phyloP scores from a whole-genome alignment of 2,329 filamentous ascomycete genomes.

The Aspergillus chevalieri region DNA sequence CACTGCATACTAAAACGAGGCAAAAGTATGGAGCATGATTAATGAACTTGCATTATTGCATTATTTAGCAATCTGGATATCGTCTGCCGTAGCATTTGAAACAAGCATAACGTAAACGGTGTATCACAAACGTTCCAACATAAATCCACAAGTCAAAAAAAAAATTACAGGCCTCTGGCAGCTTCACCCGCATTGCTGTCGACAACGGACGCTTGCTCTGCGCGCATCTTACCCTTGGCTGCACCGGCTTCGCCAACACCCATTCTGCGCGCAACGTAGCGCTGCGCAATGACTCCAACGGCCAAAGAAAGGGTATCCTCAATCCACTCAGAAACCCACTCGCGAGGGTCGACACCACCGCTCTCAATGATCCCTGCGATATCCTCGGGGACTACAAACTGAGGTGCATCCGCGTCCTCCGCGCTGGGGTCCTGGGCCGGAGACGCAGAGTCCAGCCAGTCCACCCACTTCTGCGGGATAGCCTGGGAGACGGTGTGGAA shows the following conservation, averaged over 20 bases:
- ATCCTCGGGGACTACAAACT: constrained; percentile 60
- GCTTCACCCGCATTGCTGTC: constrained; percentile 56
- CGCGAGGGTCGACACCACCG: constrained; percentile 78
- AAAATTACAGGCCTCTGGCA: constrained; percentile 46
- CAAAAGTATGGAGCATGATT: neutral
- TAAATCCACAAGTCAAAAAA: constrained; percentile 1
- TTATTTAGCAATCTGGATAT: neutral
- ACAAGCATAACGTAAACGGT: constrained; percentile 1
- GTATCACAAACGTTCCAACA: neutral
- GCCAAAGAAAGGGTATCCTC: constrained; percentile 76
- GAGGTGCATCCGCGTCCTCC: constrained; percentile 29
- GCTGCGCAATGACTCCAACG: constrained; percentile 81
- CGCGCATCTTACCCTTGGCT: constrained; percentile 49
- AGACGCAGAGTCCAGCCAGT: constrained; percentile 75
- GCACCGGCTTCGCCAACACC: constrained; percentile 79
- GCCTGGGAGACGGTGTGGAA: constrained; percentile 78
- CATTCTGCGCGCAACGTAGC: constrained; percentile 93
- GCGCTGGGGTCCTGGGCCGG: constrained; percentile 35
- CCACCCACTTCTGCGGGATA: constrained; percentile 77
- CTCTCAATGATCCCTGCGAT: constrained; percentile 75
- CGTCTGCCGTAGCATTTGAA: neutral
- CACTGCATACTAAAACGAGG: neutral
- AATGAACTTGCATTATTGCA: neutral
- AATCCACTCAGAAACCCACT: constrained; percentile 97
- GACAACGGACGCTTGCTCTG: constrained; percentile 49